Evolutionary conservation across 345 rosid genomes (phyloP).

Genomic region (Eucalyptus cloeziana): DNA sequence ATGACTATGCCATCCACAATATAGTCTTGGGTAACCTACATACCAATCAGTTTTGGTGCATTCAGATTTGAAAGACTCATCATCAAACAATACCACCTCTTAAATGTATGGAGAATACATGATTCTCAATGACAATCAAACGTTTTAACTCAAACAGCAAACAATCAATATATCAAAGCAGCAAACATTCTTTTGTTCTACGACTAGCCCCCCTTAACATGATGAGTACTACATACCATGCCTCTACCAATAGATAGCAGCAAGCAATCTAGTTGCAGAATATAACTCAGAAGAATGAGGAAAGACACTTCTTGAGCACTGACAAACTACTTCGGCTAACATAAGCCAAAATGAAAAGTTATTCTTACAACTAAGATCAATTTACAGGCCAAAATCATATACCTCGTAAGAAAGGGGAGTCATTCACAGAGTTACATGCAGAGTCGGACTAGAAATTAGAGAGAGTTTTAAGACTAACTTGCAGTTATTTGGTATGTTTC

Average conservation of each 20-base stretch:
- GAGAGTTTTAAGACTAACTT: background rate
- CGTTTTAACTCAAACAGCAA: background rate
- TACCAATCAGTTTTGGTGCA: background rate
- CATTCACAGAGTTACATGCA: background rate
- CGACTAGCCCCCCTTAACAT: background rate
- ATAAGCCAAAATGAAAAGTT: background rate
- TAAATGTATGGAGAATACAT: background rate
- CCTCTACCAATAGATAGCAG: background rate
- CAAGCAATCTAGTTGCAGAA: background rate
- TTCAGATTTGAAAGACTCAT: background rate
- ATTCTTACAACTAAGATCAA: background rate
- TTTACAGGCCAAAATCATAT: background rate
- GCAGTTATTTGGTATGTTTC: background rate
- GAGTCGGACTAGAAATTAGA: background rate
- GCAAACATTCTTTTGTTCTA: background rate
- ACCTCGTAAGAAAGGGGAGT: background rate
- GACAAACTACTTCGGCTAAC: background rate
- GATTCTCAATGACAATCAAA: background rate
- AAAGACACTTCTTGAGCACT: background rate
- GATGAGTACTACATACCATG: background rate
- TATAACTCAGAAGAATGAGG: background rate
- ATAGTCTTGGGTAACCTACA: background rate
- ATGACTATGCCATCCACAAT: background rate
- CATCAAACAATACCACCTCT: background rate
- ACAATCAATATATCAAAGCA: background rate